Percentiles rank a stretch among this genome's conserved stretches.
These are phyloP conservation scores for Nakaseomyces sp. DNA, from an alignment of 1,139 yeast species.

Conservation along the genomic window DNA sequence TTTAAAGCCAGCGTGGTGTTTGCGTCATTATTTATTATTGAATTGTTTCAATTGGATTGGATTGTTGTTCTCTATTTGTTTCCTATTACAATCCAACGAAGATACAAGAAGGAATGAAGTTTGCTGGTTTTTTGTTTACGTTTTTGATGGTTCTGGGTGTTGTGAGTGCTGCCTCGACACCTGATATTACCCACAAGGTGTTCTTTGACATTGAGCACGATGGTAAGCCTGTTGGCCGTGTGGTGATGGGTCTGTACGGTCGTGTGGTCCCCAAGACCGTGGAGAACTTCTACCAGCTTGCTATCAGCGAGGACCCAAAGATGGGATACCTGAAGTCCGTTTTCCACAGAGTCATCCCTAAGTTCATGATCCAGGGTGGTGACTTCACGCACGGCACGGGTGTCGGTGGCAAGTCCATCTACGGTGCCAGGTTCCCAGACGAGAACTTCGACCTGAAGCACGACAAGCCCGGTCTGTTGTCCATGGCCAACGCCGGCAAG, in stretches of 20 bases:
- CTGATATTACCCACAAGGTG: conserved; percentile 55
- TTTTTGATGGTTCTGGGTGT: neutral
- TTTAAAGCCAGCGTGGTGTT: too few species aligned
- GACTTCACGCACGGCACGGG: conserved; percentile 64
- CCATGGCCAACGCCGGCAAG: conserved; percentile 78
- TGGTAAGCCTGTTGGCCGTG: conserved; percentile 49
- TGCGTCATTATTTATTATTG: neutral
- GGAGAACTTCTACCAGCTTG: conserved; percentile 58
- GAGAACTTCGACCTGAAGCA: conserved; percentile 61
- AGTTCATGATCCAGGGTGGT: conserved; percentile 80
- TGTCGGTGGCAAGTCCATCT: conserved; percentile 68
- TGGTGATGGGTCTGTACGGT: conserved; percentile 65
- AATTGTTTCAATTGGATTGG: too few species aligned
- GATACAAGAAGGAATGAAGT: neutral
- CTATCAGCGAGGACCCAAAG: conserved; percentile 40
- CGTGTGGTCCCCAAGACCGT: conserved; percentile 67
- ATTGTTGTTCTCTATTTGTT: too few species aligned
- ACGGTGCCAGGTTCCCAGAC: conserved; percentile 60
- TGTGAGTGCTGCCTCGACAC: conserved; percentile 35
- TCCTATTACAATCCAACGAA: too few species aligned
- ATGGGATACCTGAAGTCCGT: conserved; percentile 49
- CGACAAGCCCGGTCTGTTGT: conserved; percentile 57
- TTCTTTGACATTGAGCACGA: conserved; percentile 54
- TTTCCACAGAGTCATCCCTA: conserved; percentile 70
- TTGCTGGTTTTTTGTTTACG: neutral